These are phyloP conservation scores for Verticillium nubilum DNA, from an alignment of 2,329 filamentous ascomycete species.

Conservation along the genomic window DNA sequence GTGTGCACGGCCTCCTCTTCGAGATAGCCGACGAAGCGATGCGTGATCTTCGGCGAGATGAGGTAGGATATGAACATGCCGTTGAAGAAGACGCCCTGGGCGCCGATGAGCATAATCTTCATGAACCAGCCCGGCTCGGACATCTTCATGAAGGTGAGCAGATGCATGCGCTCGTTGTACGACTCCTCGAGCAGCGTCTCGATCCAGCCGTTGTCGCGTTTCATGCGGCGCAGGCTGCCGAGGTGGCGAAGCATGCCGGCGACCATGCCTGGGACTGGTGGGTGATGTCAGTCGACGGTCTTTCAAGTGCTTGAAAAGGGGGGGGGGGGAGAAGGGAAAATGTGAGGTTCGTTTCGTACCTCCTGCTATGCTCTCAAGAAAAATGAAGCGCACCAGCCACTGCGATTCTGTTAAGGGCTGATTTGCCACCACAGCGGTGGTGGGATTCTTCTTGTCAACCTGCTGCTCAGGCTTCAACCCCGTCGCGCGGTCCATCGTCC, in stretches of 20 bases:
- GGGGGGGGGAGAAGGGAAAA: not conserved
- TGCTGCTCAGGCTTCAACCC: constrained; percentile 69
- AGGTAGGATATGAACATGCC: constrained; percentile 86
- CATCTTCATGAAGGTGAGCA: constrained; percentile 80
- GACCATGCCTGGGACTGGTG: constrained; percentile 83
- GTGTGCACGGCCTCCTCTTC: constrained; percentile 97
- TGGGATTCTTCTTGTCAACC: constrained; percentile 51
- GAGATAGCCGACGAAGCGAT: constrained; percentile 93
- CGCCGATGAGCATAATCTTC: constrained; percentile 84
- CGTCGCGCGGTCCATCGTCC: constrained; percentile 75
- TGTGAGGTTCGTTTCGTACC: constrained; percentile 7
- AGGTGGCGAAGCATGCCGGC: constrained; percentile 91
- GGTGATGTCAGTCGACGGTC: not conserved
- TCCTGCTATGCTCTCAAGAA: constrained; percentile 89
- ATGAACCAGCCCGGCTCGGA: constrained; percentile 79
- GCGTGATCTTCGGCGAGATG: constrained; percentile 77
- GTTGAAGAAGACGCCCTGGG: constrained; percentile 97
- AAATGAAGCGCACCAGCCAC: constrained; percentile 86
- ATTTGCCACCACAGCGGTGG: constrained; percentile 45
- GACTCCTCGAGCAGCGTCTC: constrained; percentile 85
- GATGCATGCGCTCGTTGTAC: constrained; percentile 91
- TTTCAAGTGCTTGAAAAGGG: not conserved
- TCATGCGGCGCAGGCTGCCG: constrained; percentile 75
- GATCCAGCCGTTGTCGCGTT: constrained; percentile 95
- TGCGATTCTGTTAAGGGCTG: constrained; percentile 74